These are phyloP conservation scores for Mastigamoeba balamuthi DNA, from an alignment of 78 protist genomes.

Conservation along the genomic window DNA sequence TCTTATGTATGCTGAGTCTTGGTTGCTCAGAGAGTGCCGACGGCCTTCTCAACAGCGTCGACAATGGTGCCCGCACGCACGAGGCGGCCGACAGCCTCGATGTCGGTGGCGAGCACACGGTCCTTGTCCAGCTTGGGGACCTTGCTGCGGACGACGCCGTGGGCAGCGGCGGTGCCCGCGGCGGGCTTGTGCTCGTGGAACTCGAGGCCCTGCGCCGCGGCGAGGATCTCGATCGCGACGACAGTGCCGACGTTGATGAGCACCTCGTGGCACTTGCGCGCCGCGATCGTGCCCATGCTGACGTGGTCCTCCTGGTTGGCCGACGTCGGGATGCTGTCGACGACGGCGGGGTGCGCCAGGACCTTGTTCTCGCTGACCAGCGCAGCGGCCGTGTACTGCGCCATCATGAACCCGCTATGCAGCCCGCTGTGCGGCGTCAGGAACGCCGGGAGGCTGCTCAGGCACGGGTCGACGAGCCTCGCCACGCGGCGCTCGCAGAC, in stretches of 20 bases:
- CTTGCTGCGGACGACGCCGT: conserved; percentile 42
- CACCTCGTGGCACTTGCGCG: background rate
- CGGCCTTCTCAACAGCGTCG: conserved; percentile 6
- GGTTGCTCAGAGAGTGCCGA: no score
- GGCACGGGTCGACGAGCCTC: conserved; percentile 56
- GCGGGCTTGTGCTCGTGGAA: conserved; percentile 54
- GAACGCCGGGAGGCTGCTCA: conserved; percentile 69
- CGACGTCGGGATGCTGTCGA: conserved; percentile 69
- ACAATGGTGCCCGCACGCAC: conserved; percentile 22
- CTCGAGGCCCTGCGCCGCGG: conserved; percentile 68
- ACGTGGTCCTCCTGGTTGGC: conserved; percentile 81
- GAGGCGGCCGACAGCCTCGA: conserved; percentile 38
- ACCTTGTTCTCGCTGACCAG: conserved; percentile 77
- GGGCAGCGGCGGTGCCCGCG: conserved; percentile 43
- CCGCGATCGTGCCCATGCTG: background rate
- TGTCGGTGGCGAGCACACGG: conserved; percentile 54
- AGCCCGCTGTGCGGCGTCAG: conserved; percentile 65
- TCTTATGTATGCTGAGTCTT: no score
- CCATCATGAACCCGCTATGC: conserved; percentile 84
- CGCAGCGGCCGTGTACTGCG: conserved; percentile 84
- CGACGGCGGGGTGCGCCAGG: conserved; percentile 76
- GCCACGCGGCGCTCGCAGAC: conserved; percentile 75
- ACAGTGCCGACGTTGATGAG: conserved; percentile 65
- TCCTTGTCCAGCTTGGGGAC: conserved; percentile 58
- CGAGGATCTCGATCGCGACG: conserved; percentile 79